phyloP scores from a whole-genome alignment of 2,329 filamentous ascomycete genomes.

The Fusarium abutilonis region DNA sequence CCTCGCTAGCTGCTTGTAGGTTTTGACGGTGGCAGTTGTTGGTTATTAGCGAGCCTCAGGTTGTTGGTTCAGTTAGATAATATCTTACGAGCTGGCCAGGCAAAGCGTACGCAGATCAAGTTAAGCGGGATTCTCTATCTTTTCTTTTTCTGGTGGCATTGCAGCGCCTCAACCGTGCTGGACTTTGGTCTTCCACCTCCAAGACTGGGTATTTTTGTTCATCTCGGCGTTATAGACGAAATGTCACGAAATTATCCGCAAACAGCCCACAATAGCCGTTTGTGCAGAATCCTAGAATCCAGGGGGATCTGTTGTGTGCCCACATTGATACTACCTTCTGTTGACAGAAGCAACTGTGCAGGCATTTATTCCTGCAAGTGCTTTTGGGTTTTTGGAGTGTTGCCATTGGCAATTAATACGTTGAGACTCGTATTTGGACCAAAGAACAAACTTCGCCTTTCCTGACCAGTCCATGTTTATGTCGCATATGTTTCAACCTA shows the following conservation, averaged over 20 bases:
- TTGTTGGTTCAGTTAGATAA: conserved; percentile 5
- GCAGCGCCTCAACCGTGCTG: not conserved
- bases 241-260: not conserved
- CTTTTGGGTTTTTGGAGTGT: not conserved
- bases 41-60: not conserved
- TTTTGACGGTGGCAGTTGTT: not conserved
- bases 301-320: not conserved
- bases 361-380: not conserved
- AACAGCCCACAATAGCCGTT: conserved; percentile 15
- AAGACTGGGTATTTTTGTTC: not conserved
- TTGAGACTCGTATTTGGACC: too few relatives aligned
- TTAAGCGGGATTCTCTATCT: not conserved
- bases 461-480: too few relatives aligned
- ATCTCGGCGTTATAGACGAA: not conserved
- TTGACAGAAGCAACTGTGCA: not conserved
- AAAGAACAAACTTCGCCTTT: too few relatives aligned
- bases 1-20: not conserved
- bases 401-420: too few relatives aligned
- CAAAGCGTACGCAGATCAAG: not conserved
- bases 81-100: not conserved
- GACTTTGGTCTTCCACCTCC: not conserved
- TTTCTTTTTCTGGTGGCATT: not conserved
- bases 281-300: not conserved
- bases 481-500: too few relatives aligned
- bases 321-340: conserved; percentile 18